These are phyloP conservation scores for Haplographium delicatum DNA, from an alignment of 495 filamentous ascomycete species.

Conservation along the genomic window DNA sequence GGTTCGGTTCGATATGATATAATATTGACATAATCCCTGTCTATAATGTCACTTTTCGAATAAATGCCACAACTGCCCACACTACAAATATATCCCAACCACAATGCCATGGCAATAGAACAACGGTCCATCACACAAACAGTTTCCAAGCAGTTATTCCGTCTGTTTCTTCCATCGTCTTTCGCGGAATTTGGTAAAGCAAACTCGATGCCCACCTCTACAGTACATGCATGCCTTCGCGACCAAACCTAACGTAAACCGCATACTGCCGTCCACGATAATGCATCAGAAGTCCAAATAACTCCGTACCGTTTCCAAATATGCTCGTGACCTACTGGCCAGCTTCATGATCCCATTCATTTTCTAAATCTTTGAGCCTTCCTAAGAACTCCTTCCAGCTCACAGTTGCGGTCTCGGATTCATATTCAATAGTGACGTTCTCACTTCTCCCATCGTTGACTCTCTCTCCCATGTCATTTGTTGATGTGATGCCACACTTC, in stretches of 20 bases:
- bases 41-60: no score
- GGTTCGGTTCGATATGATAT: no score
- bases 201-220: no score
- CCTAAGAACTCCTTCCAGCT: slow-evolving; percentile 14
- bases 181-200: neutral
- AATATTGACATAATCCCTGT: no score
- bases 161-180: neutral
- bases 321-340: slow-evolving; percentile 6
- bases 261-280: no score
- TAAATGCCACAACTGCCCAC: no score
- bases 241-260: no score
- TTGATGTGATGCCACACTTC: slow-evolving; percentile 11
- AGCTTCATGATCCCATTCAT: slow-evolving; percentile 18
- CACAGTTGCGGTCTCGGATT: slow-evolving; percentile 9
- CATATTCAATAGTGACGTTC: slow-evolving; percentile 20
- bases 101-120: no score
- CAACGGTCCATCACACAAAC: neutral
- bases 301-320: neutral
- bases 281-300: no score
- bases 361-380: slow-evolving; percentile 11
- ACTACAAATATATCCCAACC: no score
- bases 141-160: neutral
- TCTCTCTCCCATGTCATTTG: slow-evolving; percentile 16
- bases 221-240: no score
- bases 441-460: slow-evolving; percentile 18